Evolutionary conservation across 192 early-diverging fungal species (phyloP).

Genomic region (Coemansia erecta): DNA sequence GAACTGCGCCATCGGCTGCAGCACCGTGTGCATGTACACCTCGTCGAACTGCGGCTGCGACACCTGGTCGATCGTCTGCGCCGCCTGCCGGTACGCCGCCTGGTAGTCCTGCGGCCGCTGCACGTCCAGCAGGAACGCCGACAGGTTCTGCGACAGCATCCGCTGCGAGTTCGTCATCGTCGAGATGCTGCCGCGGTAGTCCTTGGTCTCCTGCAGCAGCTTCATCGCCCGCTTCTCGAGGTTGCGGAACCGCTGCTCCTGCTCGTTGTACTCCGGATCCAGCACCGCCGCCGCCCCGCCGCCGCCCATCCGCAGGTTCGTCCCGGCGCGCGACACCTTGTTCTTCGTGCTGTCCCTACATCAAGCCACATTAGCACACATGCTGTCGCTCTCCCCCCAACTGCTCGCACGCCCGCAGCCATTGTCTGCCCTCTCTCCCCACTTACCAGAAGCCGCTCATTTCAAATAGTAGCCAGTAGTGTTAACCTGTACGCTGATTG

Average conservation of each 20-base stretch:
- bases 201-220: constrained; percentile 88
- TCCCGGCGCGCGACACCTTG: constrained; percentile 31
- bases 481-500: too few species aligned
- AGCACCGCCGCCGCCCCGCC: constrained; percentile 15
- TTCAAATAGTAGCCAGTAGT: background rate
- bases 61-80: constrained; percentile 77
- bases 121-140: constrained; percentile 84
- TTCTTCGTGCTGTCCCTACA: constrained; percentile 51
- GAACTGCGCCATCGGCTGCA: constrained; percentile 87
- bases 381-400: too few species aligned
- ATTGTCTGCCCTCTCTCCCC: background rate
- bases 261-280: constrained; percentile 80
- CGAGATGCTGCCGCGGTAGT: constrained; percentile 81
- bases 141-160: constrained; percentile 81
- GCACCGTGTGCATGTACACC: constrained; percentile 79
- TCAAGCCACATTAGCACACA: too few species aligned
- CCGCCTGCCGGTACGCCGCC: constrained; percentile 79
- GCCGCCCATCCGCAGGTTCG: constrained; percentile 23
- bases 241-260: constrained; percentile 75
- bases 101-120: constrained; percentile 71
- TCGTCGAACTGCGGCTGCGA: constrained; percentile 79
- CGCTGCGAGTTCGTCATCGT: constrained; percentile 85
- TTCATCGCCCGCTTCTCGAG: constrained; percentile 81
- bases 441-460: constrained; percentile 12
- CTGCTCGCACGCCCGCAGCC: background rate